Evolutionary conservation across 495 filamentous ascomycete genomes (phyloP).

Genomic region (Penicillium cataractarum): DNA sequence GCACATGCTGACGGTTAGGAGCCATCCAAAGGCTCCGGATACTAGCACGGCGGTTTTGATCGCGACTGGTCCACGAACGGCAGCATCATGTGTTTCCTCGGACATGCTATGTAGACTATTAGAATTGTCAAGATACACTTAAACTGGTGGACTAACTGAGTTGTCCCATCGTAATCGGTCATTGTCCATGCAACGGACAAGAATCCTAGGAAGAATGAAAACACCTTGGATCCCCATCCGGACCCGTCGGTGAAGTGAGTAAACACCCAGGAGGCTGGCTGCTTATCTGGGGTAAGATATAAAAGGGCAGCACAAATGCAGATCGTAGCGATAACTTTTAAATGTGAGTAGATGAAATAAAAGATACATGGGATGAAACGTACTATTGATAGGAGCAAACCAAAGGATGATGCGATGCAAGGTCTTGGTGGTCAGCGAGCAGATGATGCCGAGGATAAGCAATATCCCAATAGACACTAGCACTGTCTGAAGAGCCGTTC

Average conservation of each 20-base stretch:
- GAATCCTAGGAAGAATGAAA: conserved; percentile 70
- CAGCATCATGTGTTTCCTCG: conserved; percentile 73
- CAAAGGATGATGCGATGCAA: conserved; percentile 67
- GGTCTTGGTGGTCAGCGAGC: conserved; percentile 66
- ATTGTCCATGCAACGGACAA: conserved; percentile 76
- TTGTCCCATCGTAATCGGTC: conserved; percentile 77
- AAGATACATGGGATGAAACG: conserved; percentile 7
- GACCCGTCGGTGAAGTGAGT: conserved; percentile 67
- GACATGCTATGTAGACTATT: conserved; percentile 56
- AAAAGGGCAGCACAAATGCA: conserved; percentile 65
- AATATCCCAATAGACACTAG: conserved; percentile 61
- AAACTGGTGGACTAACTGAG: conserved; percentile 52
- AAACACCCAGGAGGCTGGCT: conserved; percentile 67
- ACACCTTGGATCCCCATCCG: conserved; percentile 65
- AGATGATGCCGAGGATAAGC: conserved; percentile 61
- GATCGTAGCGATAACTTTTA: conserved; percentile 56
- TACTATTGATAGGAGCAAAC: conserved; percentile 76
- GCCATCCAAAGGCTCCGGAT: conserved; percentile 66
- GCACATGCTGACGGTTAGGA: conserved; percentile 68
- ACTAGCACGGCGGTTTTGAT: conserved; percentile 67
- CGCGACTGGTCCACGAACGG: conserved; percentile 65
- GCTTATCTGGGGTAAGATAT: conserved; percentile 64
- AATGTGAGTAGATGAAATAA: not conserved
- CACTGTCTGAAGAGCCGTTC: conserved; percentile 65
- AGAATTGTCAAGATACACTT: conserved; percentile 1